Percentiles rank a stretch among this genome's conserved stretches.
Conservation (phyloP, 2,329 filamentous ascomycete species). For the Xylaria polymorpha region DNA sequence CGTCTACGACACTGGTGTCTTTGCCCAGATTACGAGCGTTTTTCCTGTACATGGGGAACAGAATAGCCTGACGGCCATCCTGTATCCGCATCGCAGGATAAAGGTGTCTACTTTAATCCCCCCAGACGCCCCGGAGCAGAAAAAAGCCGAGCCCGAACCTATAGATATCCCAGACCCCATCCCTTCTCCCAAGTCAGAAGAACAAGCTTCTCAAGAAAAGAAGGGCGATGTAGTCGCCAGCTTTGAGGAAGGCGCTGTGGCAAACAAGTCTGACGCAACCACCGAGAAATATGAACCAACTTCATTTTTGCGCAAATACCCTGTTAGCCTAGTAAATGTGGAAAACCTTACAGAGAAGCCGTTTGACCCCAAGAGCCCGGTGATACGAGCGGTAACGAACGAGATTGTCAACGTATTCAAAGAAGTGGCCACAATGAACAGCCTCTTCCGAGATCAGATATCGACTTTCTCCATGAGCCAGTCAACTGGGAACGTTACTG, state of each 20-base stretch:
- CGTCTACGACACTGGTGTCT: slow-evolving; percentile 95
- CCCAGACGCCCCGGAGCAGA: slow-evolving; percentile 65
- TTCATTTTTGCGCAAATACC: slow-evolving; percentile 89
- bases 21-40: slow-evolving; percentile 96
- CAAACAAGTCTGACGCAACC: slow-evolving; percentile 64
- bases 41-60: slow-evolving; percentile 92
- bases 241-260: slow-evolving; percentile 85
- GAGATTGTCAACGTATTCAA: slow-evolving; percentile 99
- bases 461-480: slow-evolving; percentile 97
- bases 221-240: slow-evolving; percentile 96
- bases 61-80: slow-evolving; percentile 86
- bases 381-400: slow-evolving; percentile 91
- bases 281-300: slow-evolving; percentile 82
- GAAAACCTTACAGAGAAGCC: slow-evolving; percentile 92
- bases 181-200: slow-evolving; percentile 63
- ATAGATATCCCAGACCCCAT: slow-evolving; percentile 68
- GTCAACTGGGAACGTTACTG: slow-evolving; percentile 91
- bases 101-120: slow-evolving; percentile 86
- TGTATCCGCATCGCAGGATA: slow-evolving; percentile 96
- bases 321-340: slow-evolving; percentile 93
- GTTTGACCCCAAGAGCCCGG: slow-evolving; percentile 87
- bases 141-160: slow-evolving; percentile 64
- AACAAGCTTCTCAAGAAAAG: slow-evolving; percentile 70
- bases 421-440: slow-evolving; percentile 93
- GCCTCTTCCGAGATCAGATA: slow-evolving; percentile 95